Evolutionary conservation across 345 rosid genomes (phyloP).

Genomic region (Eucalyptus camaldulensis): DNA sequence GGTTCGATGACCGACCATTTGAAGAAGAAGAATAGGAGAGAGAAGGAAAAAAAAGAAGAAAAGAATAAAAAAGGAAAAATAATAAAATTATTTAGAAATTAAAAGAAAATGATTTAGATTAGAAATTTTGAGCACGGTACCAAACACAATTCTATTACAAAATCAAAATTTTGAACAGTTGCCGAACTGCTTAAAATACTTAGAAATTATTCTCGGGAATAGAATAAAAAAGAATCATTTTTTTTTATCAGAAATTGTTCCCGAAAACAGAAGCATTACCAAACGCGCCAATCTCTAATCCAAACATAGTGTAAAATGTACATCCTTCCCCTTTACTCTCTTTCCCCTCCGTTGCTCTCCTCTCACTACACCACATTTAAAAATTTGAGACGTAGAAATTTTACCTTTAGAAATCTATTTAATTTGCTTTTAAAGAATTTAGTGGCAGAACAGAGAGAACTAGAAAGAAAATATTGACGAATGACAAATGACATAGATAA

Average conservation of each 20-base stretch:
- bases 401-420: not conserved
- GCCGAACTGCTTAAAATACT: too few species aligned
- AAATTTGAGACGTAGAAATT: not conserved
- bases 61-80: too few species aligned
- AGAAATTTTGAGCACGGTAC: fast-evolving
- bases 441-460: not conserved
- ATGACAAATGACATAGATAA: not conserved
- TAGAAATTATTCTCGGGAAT: fast-evolving
- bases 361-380: not conserved
- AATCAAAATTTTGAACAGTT: fast-evolving
- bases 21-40: too few species aligned
- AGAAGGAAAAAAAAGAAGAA: too few species aligned
- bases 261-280: fast-evolving
- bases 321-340: not conserved
- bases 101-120: too few species aligned
- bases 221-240: too few species aligned
- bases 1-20: too few species aligned
- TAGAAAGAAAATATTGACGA: not conserved
- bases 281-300: fast-evolving
- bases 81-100: too few species aligned
- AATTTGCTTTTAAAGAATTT: not conserved
- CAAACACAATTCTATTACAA: fast-evolving
- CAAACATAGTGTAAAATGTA: not conserved
- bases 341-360: fast-evolving
- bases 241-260: fast-evolving